These are phyloP conservation scores for Colletotrichum ledebouriae DNA, from an alignment of 2,329 filamentous ascomycete genomes.

Conservation along the genomic window DNA sequence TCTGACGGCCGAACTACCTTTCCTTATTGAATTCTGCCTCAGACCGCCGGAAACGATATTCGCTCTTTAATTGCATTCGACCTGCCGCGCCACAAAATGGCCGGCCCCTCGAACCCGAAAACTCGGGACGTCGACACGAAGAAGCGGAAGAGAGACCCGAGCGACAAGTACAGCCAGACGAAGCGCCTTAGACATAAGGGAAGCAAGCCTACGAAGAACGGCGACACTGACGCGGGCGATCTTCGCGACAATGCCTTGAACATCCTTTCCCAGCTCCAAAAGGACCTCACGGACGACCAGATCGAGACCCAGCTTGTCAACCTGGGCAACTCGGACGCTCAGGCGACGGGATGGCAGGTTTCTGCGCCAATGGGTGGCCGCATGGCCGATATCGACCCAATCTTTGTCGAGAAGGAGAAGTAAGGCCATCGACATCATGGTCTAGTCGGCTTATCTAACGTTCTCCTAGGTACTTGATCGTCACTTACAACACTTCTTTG, in stretches of 20 bases:
- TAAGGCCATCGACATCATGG: conserved; percentile 52
- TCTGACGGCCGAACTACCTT: conserved; percentile 14
- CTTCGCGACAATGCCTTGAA: conserved; percentile 42
- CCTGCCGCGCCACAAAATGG: conserved; percentile 49
- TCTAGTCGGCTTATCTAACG: conserved; percentile 46
- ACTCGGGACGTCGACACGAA: conserved; percentile 55
- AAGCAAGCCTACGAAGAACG: conserved; percentile 37
- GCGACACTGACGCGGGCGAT: conserved; percentile 29
- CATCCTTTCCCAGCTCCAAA: conserved; percentile 38
- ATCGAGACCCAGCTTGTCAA: conserved; percentile 33
- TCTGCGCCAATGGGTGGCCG: conserved; percentile 75
- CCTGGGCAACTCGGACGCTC: conserved; percentile 35
- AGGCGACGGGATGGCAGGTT: conserved; percentile 65
- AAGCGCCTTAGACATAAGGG: conserved; percentile 52
- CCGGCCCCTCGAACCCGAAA: conserved; percentile 50
- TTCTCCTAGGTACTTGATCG: conserved; percentile 74
- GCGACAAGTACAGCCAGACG: conserved; percentile 56
- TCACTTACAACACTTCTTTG: conserved; percentile 80
- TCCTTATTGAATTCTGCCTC: conserved; percentile 1
- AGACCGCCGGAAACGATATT: not conserved
- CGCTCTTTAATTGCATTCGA: not conserved
- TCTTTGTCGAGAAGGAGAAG: conserved; percentile 73
- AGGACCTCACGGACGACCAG: conserved; percentile 36
- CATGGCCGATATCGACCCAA: conserved; percentile 74
- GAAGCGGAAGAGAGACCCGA: conserved; percentile 63